A percentile compares a stretch with the other conserved stretches of the same genome.
These are phyloP conservation scores for Coemansia sp. DNA, from an alignment of 192 early-diverging fungal species.

Conservation along the genomic window DNA sequence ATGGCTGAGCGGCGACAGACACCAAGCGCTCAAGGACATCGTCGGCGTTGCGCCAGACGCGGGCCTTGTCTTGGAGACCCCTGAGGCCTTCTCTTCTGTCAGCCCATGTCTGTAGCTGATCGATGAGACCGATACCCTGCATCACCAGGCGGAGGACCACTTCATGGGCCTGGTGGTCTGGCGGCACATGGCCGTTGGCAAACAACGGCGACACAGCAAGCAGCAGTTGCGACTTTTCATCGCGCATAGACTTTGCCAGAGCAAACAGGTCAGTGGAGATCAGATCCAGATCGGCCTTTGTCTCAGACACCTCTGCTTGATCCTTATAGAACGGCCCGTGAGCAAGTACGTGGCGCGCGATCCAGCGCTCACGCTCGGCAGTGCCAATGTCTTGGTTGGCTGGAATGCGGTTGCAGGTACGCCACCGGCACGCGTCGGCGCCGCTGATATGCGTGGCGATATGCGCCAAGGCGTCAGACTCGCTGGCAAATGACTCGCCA, in stretches of 20 bases:
- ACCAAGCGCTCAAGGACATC: slow-evolving; percentile 45
- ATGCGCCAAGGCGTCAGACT: slow-evolving; percentile 34
- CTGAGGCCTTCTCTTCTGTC: slow-evolving; percentile 27
- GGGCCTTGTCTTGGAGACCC: slow-evolving; percentile 24
- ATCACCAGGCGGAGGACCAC: slow-evolving; percentile 29
- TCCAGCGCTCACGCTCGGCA: slow-evolving; percentile 15
- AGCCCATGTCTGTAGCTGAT: slow-evolving; percentile 51
- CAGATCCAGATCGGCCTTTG: background rate
- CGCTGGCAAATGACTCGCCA: slow-evolving; percentile 16
- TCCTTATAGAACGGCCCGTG: slow-evolving; percentile 42
- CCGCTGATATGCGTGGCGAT: slow-evolving; percentile 6
- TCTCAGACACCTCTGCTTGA: background rate
- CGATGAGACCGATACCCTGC: slow-evolving; percentile 41
- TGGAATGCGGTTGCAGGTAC: slow-evolving; percentile 43
- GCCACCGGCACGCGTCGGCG: slow-evolving; percentile 50
- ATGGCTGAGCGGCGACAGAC: slow-evolving; percentile 25
- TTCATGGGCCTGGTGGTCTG: slow-evolving; percentile 11
- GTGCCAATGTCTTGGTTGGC: background rate
- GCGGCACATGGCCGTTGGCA: slow-evolving; percentile 8
- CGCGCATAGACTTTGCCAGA: slow-evolving; percentile 9
- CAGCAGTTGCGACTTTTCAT: slow-evolving; percentile 11
- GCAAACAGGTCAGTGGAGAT: background rate
- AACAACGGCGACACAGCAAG: slow-evolving; percentile 13
- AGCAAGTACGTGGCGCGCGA: slow-evolving; percentile 29
- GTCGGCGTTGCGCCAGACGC: slow-evolving; percentile 39